Conservation (phyloP, 2,329 filamentous ascomycete genomes). For the Fusarium tuaranense region DNA sequence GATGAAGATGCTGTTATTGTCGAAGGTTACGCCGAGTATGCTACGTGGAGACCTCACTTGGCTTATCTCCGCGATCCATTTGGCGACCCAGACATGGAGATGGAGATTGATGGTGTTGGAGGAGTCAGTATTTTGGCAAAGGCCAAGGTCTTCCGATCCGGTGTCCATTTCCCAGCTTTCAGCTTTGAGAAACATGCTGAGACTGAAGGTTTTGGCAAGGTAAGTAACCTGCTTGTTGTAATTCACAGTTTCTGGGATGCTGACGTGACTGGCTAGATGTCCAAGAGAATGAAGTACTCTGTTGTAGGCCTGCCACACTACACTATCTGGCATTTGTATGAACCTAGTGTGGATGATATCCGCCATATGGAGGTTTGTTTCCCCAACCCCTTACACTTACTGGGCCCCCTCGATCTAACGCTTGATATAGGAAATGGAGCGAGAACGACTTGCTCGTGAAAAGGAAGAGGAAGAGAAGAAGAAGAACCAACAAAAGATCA, state of each 20-base stretch:
- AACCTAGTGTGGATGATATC: conserved; percentile 97
- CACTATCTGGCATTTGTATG: conserved; percentile 99
- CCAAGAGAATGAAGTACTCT: conserved; percentile 93
- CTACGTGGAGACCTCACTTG: conserved; percentile 96
- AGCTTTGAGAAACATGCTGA: conserved; percentile 99
- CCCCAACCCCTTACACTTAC: background rate
- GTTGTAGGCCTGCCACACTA: conserved; percentile 97
- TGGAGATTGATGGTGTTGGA: conserved; percentile 98
- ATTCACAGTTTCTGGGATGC: background rate
- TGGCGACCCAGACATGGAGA: conserved; percentile 98
- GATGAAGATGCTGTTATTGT: conserved; percentile 99
- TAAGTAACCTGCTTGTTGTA: conserved; percentile 53
- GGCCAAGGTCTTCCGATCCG: conserved; percentile 92
- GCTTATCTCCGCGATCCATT: conserved; percentile 97
- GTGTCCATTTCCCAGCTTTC: conserved; percentile 97
- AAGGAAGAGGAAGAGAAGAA: conserved; percentile 76
- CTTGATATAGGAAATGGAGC: conserved; percentile 83
- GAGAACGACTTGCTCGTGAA: conserved; percentile 83
- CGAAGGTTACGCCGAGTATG: conserved; percentile 98
- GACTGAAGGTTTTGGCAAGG: conserved; percentile 98
- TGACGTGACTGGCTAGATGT: conserved; percentile 75
- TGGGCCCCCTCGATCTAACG: conserved; percentile 18
- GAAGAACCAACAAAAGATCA: conserved; percentile 77
- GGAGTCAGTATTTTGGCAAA: conserved; percentile 98
- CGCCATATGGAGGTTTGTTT: conserved; percentile 86